Base-by-base conservation (phyloP, 2,329 filamentous ascomycete species). In the Pseudopithomyces chartarum region DNA sequence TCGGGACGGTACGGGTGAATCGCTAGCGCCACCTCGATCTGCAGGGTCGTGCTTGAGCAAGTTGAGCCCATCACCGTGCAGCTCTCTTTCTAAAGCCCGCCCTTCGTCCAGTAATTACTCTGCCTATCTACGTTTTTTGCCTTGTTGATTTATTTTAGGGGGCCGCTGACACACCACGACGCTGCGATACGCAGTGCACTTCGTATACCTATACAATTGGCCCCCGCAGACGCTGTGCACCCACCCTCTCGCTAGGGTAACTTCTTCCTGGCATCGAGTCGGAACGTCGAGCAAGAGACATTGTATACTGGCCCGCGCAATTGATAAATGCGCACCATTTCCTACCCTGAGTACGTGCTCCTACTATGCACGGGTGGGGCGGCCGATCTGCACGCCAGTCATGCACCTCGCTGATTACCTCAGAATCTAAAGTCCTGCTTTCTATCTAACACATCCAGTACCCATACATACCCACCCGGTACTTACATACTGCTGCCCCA, bases 361-460 rank as follows among this genome's bases (percentile, higher is more conserved):
- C 57, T 57, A 46, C 56, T 55, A n/a, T 52, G 13, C 57, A 39
- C 52, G 57, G 58, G 38, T 50, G 26, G 51, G 54, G 58, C 51
- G 20, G 53, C 60, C 52, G 55, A 61, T 60, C 60, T 65, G 61
- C 62, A 59, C 56, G 59, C 59, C 45, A 59, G 47, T 43, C 54
- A 59, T 58, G 57, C 57, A 52, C 55, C 20, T 56, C 47, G 50
- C 54, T 62, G 64, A 66, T 70, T 63, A 69, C 52, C 57, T 65
- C 68, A 70, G 65, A 66, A 62, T 55, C 53, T 57, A 58, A 62
- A 1, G n/a, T n/a, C n/a, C n/a, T n/a, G n/a, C n/a, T n/a, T n/a
- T n/a, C n/a, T 39, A 22, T 65, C 68, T 70, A 62, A 69, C 56
- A 52, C 44, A 54, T 51, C 26, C 26, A 29, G 26, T 8, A 29